A percentile compares a stretch with the other conserved stretches of the same genome.
Evolutionary conservation across 2,329 filamentous ascomycete species (phyloP).

Genomic region (Achaetomium macrosporum): DNA sequence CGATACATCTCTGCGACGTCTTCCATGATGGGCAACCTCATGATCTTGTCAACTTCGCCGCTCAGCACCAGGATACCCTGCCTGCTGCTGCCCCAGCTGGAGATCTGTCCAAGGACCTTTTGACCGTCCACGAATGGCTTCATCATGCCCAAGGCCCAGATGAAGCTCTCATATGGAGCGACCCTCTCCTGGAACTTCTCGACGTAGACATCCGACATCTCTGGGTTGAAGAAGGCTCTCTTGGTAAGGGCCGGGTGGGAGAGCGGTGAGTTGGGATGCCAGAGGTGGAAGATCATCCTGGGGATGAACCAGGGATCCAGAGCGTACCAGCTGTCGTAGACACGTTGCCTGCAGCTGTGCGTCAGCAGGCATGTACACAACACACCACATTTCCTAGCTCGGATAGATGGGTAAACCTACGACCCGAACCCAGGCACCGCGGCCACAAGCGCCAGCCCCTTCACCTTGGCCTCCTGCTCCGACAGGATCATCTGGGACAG

Average conservation of each 20-base stretch:
- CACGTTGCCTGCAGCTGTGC: constrained; percentile 26
- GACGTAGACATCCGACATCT: constrained; percentile 36
- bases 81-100: constrained; percentile 23
- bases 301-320: constrained; percentile 45
- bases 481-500: constrained; percentile 45
- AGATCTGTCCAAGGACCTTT: constrained; percentile 36
- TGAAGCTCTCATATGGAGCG: constrained; percentile 45
- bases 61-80: constrained; percentile 36
- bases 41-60: constrained; percentile 37
- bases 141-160: constrained; percentile 47
- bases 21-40: constrained; percentile 34
- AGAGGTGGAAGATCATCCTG: constrained; percentile 40
- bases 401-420: constrained; percentile 29
- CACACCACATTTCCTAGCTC: neutral
- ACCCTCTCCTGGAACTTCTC: constrained; percentile 38
- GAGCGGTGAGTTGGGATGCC: constrained; percentile 47
- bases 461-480: constrained; percentile 34
- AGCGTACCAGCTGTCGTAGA: constrained; percentile 42
- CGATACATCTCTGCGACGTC: constrained; percentile 37
- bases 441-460: constrained; percentile 41
- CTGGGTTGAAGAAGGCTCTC: constrained; percentile 45
- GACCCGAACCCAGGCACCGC: constrained; percentile 44
- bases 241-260: constrained; percentile 44
- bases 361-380: constrained; percentile 5
- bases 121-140: constrained; percentile 36